Conservation (phyloP, 2,329 filamentous ascomycete genomes). For the Tolypocladium tropicale region DNA sequence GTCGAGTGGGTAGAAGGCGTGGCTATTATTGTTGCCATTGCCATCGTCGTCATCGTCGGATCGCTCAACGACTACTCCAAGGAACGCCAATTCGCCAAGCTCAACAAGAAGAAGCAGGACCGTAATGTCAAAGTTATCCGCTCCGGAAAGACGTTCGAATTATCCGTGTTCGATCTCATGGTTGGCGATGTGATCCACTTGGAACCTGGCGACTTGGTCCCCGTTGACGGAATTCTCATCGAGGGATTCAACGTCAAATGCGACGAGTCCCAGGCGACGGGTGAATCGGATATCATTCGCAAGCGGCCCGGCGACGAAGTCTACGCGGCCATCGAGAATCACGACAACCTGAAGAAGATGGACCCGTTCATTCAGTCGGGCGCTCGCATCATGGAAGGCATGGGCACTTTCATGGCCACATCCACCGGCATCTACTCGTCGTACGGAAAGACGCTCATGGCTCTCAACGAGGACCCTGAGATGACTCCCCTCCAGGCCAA, state of each 20-base stretch:
- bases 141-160: constrained; percentile 58
- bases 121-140: constrained; percentile 62
- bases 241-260: constrained; percentile 66
- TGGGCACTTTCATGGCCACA: constrained; percentile 65
- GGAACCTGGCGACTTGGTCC: constrained; percentile 66
- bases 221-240: constrained; percentile 64
- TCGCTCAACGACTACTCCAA: constrained; percentile 75
- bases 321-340: constrained; percentile 56
- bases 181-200: constrained; percentile 62
- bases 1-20: constrained; percentile 78
- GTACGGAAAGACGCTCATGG: constrained; percentile 67
- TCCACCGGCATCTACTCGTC: constrained; percentile 64
- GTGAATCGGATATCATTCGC: constrained; percentile 65
- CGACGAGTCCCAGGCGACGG: constrained; percentile 70
- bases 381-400: constrained; percentile 65
- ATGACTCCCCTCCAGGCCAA: constrained; percentile 70
- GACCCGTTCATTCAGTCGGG: constrained; percentile 83
- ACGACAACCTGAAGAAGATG: constrained; percentile 58
- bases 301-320: constrained; percentile 60
- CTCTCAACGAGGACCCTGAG: constrained; percentile 62
- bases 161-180: constrained; percentile 59
- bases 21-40: constrained; percentile 70
- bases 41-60: constrained; percentile 66
- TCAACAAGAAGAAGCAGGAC: constrained; percentile 73
- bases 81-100: constrained; percentile 66